Conservation (phyloP, 2,329 filamentous ascomycete genomes). For the Monilinia polystroma region DNA sequence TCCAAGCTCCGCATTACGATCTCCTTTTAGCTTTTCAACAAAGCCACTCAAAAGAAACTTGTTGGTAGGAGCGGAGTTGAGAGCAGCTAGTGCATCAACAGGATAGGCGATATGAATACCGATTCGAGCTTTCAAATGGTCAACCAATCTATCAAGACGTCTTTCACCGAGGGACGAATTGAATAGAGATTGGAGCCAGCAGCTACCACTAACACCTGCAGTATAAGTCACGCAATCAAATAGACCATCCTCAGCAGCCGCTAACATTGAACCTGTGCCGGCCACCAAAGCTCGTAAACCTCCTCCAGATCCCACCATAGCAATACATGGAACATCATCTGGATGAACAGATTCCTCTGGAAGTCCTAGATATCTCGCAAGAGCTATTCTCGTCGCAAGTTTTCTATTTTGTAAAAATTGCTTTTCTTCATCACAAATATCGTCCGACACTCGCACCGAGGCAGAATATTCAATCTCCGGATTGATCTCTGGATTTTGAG, state of each 20-base stretch:
- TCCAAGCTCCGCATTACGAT: constrained; percentile 76
- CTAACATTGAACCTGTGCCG: constrained; percentile 82
- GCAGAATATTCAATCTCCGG: constrained; percentile 86
- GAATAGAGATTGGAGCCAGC: constrained; percentile 89
- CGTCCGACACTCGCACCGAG: constrained; percentile 74
- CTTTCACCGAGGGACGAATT: constrained; percentile 74
- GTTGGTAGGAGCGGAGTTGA: constrained; percentile 88
- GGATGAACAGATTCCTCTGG: constrained; percentile 80
- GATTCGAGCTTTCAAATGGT: constrained; percentile 83
- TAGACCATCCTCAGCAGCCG: constrained; percentile 79
- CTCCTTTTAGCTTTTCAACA: constrained; percentile 87
- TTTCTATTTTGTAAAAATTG: constrained; percentile 69
- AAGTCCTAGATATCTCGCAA: constrained; percentile 80
- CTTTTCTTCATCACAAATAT: constrained; percentile 81
- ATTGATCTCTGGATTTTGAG: constrained; percentile 77
- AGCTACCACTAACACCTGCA: constrained; percentile 91
- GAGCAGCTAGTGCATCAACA: constrained; percentile 73
- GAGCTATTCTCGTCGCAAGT: constrained; percentile 64
- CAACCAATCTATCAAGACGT: constrained; percentile 67
- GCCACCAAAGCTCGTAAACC: constrained; percentile 88
- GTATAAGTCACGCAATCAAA: constrained; percentile 96
- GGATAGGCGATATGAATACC: constrained; percentile 91
- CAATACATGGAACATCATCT: constrained; percentile 89
- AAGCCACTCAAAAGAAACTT: constrained; percentile 85
- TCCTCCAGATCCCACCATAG: constrained; percentile 91